Base-by-base conservation (phyloP, 179 eudicot genomes). In the Camellia oleifera region DNA sequence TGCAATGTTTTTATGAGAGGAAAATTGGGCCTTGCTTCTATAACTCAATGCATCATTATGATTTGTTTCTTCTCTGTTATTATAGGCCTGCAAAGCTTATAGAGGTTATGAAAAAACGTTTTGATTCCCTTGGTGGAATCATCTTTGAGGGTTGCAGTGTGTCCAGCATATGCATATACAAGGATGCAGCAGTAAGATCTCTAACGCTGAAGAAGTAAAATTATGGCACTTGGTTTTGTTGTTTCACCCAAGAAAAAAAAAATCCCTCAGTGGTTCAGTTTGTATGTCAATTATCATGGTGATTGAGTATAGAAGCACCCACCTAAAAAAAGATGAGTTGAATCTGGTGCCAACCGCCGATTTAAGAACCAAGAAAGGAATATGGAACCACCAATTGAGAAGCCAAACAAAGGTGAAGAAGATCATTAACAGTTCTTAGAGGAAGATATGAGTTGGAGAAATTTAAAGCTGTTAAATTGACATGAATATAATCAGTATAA, bases 51-150 rank as follows among this genome's bases (percentile, higher is more conserved):
- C 15, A 46, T 40, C 18, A 17, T 40, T 46, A 32, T 77, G 66
- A 74, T 62, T 42, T 48, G 13, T 53, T 45, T n/a, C 62, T 53
- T 70, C 9, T 57, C 48, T 81, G 58, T 56, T 60, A 66, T 82
- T 86, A 72, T 81, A 96, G 99, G 87, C 99, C 99, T 71, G 90
- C 64, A 23, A 93, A 90, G 84, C 91, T 96, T 76, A 83, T 96
- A 20, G 98, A 96, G 76, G 85, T 87, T 44, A 81, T 91, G 92
- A 94, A 86, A 87, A 83, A 86, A 18, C 97, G 92, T 76, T 96
- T 94, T 68, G 78, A 14, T 78, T 90, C 91, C 78, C 88, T 90
- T 58, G 97, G 97, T 81, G 98, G 99, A 75, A 85, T 84, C 81
- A 90, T 89, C 80, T 87, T 90, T 62, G 99, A 96, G 88, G 94